Conservation (phyloP, 1,284 basidiomycete genomes). For the Moesziomyces globuligerus region DNA sequence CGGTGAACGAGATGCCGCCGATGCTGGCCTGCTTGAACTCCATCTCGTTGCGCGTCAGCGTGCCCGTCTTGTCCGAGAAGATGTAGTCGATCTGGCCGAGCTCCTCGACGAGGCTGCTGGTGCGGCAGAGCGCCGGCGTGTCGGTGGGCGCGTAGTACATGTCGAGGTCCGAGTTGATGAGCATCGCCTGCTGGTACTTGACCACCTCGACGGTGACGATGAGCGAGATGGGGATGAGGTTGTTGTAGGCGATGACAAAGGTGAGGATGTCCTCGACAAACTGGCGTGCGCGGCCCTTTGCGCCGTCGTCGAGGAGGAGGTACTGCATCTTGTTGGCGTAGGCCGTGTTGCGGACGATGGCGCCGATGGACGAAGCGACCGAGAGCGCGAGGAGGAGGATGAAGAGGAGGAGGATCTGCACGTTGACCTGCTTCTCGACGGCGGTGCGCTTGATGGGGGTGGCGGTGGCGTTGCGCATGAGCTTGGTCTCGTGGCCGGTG, state of each 20-base stretch:
- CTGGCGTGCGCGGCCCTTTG: constrained; percentile 61
- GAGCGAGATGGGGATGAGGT: constrained; percentile 97
- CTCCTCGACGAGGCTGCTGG: constrained; percentile 96
- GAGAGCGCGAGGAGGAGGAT: constrained; percentile 86
- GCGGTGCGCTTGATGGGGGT: constrained; percentile 96
- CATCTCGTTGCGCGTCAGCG: constrained; percentile 95
- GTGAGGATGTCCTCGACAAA: constrained; percentile 85
- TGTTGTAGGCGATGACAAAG: constrained; percentile 99
- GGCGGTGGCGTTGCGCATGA: constrained; percentile 89
- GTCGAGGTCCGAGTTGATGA: constrained; percentile 88
- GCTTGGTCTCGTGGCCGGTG: constrained; percentile 97
- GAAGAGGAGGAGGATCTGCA: constrained; percentile 96
- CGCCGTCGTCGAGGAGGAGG: constrained; percentile 62
- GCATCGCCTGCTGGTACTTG: constrained; percentile 94
- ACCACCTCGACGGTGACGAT: constrained; percentile 99
- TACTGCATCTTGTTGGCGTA: constrained; percentile 59
- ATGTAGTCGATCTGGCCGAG: constrained; percentile 99
- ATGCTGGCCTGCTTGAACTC: constrained; percentile 93
- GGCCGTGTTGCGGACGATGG: constrained; percentile 73
- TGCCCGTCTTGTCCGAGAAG: constrained; percentile 98
- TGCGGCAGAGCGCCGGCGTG: constrained; percentile 94
- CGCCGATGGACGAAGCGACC: constrained; percentile 89
- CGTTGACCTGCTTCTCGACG: constrained; percentile 94
- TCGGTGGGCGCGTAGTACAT: constrained; percentile 90
- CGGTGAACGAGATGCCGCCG: constrained; percentile 87